Conservation (phyloP, 2,329 filamentous ascomycete genomes). For the Pestalotiopsis sp. region DNA sequence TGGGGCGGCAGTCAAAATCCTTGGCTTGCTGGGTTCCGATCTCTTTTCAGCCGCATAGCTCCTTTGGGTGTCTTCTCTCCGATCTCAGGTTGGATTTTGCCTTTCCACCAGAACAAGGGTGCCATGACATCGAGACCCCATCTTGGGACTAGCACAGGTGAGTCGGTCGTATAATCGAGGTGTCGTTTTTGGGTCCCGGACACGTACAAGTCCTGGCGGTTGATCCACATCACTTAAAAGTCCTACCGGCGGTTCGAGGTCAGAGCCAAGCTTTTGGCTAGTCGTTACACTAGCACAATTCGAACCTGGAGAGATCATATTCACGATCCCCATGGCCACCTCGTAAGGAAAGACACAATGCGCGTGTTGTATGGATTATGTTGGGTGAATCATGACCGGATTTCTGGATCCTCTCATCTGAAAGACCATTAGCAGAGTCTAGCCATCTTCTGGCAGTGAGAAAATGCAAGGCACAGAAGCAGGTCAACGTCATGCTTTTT, state of each 20-base stretch:
- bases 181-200: background rate
- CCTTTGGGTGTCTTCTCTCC: background rate
- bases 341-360: background rate
- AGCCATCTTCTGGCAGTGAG: background rate
- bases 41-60: background rate
- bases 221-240: background rate
- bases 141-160: background rate
- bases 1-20: slow-evolving; percentile 1
- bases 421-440: background rate
- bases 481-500: background rate
- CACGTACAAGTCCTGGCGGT: background rate
- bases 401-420: background rate
- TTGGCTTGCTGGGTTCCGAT: background rate
- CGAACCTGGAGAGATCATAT: background rate
- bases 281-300: background rate
- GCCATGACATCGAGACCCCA: background rate
- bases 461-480: background rate
- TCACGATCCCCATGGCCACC: background rate
- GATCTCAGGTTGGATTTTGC: background rate
- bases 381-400: background rate
- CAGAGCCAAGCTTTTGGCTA: background rate
- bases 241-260: background rate
- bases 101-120: background rate
- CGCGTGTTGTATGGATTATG: background rate
- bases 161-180: background rate